Evolutionary conservation across 1,284 basidiomycete genomes (phyloP).

Genomic region (Trichosporon sp.): DNA sequence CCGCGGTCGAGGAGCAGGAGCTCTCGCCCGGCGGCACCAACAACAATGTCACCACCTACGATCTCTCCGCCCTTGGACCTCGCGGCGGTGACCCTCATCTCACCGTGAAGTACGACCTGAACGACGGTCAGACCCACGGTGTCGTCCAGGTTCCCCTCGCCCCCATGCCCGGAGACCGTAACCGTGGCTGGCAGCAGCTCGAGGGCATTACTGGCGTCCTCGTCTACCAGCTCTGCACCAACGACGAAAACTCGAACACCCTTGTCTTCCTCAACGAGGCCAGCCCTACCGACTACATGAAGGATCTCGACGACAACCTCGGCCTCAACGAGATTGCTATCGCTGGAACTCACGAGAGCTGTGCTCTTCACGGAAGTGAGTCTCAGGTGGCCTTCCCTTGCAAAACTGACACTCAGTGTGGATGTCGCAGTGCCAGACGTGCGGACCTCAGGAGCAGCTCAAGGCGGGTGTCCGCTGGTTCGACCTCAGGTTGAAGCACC

Average conservation of each 20-base stretch:
- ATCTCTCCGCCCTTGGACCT: constrained; percentile 8
- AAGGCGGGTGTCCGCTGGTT: constrained; percentile 63
- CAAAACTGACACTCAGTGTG: constrained; percentile 24
- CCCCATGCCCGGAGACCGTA: constrained; percentile 9
- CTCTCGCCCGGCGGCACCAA: not conserved
- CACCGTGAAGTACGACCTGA: not conserved
- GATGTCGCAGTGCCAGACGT: constrained; percentile 48
- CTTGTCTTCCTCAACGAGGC: constrained; percentile 22
- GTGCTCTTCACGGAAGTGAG: constrained; percentile 37
- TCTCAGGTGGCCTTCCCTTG: not conserved
- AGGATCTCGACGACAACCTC: constrained; percentile 58
- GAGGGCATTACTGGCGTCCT: not conserved
- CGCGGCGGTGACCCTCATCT: constrained; percentile 13
- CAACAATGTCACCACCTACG: not conserved
- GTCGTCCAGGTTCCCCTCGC: constrained; percentile 6
- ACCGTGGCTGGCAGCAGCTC: constrained; percentile 16
- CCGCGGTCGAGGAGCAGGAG: not conserved
- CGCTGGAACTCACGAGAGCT: constrained; percentile 58
- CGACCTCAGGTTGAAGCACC: constrained; percentile 71
- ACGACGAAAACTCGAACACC: constrained; percentile 7
- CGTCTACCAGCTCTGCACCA: constrained; percentile 10
- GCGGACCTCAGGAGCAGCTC: constrained; percentile 40
- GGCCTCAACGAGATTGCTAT: constrained; percentile 66
- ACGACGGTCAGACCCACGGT: not conserved
- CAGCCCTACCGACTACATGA: constrained; percentile 29